Evolutionary conservation across 192 early-diverging fungal genomes (phyloP).

Genomic region (Backusella mclennaniae): DNA sequence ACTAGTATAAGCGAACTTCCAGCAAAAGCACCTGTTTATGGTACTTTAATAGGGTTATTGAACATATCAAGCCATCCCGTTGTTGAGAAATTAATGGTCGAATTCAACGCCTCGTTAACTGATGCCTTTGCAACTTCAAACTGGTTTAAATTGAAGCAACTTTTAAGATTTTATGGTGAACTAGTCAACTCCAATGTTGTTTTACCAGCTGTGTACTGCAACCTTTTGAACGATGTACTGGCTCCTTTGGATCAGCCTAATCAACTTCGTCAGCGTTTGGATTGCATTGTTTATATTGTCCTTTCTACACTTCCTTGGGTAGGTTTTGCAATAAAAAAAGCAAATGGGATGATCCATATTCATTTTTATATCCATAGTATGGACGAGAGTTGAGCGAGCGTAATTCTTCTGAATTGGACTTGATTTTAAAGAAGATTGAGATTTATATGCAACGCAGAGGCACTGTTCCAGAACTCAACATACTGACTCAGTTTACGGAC

Average conservation of each 20-base stretch:
- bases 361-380: conserved; percentile 27
- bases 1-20: conserved; percentile 70
- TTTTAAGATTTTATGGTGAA: conserved; percentile 80
- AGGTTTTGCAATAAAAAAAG: conserved; percentile 2
- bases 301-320: conserved; percentile 82
- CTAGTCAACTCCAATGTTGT: conserved; percentile 80
- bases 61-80: conserved; percentile 45
- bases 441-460: conserved; percentile 49
- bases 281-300: conserved; percentile 70
- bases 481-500: conserved; percentile 19
- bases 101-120: conserved; percentile 53
- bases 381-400: conserved; percentile 49
- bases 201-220: conserved; percentile 57
- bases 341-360: background rate
- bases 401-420: conserved; percentile 47
- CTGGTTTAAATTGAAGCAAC: conserved; percentile 74
- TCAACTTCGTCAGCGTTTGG: conserved; percentile 19
- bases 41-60: conserved; percentile 78
- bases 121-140: conserved; percentile 53
- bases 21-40: conserved; percentile 74
- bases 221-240: conserved; percentile 66
- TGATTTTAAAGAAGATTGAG: conserved; percentile 44
- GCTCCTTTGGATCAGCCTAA: conserved; percentile 52
- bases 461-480: background rate
- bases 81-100: conserved; percentile 60